Evolutionary conservation across 139 green algal genomes (phyloP).

Genomic region (Micromonas commoda): DNA sequence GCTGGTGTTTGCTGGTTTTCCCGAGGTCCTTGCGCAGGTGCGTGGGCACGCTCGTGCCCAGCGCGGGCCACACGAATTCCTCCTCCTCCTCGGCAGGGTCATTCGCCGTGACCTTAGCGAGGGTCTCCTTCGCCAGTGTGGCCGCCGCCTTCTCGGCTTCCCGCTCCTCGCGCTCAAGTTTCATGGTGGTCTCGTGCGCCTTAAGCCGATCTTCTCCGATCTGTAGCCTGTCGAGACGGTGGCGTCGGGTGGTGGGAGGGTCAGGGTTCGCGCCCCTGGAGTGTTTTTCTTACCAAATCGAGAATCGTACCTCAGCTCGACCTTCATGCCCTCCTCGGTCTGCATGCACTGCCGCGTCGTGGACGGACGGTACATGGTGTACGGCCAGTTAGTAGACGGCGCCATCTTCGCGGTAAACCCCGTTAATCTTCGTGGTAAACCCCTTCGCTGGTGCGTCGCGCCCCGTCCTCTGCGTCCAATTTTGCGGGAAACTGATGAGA

Average conservation of each 20-base stretch:
- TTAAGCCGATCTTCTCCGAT: neutral
- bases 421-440: too few species aligned
- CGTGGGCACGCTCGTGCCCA: neutral
- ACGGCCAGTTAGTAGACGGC: neutral
- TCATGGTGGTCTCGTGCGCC: neutral
- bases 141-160: neutral
- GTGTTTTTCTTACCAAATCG: too few species aligned
- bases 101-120: neutral
- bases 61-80: neutral
- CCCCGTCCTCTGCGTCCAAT: too few species aligned
- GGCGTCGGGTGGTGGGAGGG: neutral
- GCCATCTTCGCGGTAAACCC: neutral
- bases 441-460: too few species aligned
- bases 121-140: neutral
- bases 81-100: neutral
- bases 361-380: neutral
- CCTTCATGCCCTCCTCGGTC: neutral
- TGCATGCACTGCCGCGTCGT: neutral
- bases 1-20: neutral
- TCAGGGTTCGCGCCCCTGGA: neutral
- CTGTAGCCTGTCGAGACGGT: neutral
- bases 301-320: neutral
- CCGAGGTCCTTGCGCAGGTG: neutral
- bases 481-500: too few species aligned
- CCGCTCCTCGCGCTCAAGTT: too few species aligned